Evolutionary conservation across 2,329 filamentous ascomycete species (phyloP), one percentile per base, ranked within the genome.

Genomic region (Alternaria postmessia): DNA sequence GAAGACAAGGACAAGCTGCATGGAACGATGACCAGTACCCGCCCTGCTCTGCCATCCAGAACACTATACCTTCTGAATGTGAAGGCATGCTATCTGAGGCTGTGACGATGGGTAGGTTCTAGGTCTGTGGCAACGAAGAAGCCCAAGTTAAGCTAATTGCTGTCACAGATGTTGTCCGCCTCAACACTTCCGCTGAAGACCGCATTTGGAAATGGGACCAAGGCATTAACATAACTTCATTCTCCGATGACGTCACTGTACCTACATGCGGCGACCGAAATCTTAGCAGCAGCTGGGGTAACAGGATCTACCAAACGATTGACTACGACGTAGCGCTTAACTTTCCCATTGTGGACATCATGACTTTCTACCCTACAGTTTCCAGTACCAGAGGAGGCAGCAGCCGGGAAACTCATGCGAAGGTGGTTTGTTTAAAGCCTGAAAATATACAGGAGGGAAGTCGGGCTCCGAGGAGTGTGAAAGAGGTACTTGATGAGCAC

Each of bases 341-440:
- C 16, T 28, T 54, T 11, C 51, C 39, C 6, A 43, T 34, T 46
- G 51, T 54, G 18, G 28, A 36, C 22, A 46, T 54, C 20, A 22
- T 54, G 22, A 36, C 30, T 12, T 36, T 46, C 20, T 54, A 48
- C 8, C 46, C 46, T 32, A 48, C 30, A 20, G 20, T 32, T 4
- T 18, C 46, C 12, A 7, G 22, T 12, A 32, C 44, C 28, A 22
- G 20, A 20, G 11, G n/a, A 32, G 5, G 9, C 7, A 14, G 5
- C 4, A 14, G 22, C 12, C 28, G 11, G 12, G 26, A 12, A 18
- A 8, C 6, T 9, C 12, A 18, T 44, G 41, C 12, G 22, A 43
- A 54, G 41, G 41, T 38, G 14, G 39, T 44, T 9, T 54, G 51
- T 26, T 38, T 54, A 28, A 54, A 34, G 30, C 39, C 41, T 36